Evolutionary conservation across 2,329 filamentous ascomycete species (phyloP).

Genomic region (Claviceps spartinae): DNA sequence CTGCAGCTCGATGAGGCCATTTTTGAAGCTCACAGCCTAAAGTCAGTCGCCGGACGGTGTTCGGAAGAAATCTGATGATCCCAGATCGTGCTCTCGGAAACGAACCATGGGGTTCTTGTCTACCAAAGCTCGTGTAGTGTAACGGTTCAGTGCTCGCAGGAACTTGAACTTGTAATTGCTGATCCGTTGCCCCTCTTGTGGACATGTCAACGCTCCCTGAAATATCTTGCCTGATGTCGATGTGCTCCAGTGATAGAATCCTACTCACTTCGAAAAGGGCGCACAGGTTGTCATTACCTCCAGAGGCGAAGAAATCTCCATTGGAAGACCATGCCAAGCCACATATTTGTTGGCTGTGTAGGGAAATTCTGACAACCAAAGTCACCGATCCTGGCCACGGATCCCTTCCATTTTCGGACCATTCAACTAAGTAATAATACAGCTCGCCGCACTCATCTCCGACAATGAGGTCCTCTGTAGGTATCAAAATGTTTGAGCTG

Average conservation of each 20-base stretch:
- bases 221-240: neutral
- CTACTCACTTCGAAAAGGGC: conserved; percentile 61
- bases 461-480: conserved; percentile 72
- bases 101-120: neutral
- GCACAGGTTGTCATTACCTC: conserved; percentile 85
- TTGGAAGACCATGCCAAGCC: conserved; percentile 78
- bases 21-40: conserved; percentile 51
- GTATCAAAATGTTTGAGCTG: conserved; percentile 35
- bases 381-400: conserved; percentile 68
- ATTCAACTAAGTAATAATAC: conserved; percentile 84
- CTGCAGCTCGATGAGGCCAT: conserved; percentile 71
- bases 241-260: conserved; percentile 26
- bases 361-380: conserved; percentile 60
- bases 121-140: neutral
- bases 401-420: conserved; percentile 54
- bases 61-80: conserved; percentile 9
- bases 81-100: neutral
- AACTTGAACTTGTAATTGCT: neutral
- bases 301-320: conserved; percentile 67
- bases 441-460: conserved; percentile 73
- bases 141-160: neutral
- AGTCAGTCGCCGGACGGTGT: conserved; percentile 33
- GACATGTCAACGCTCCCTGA: neutral
- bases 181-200: conserved; percentile 9
- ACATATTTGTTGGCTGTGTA: conserved; percentile 83